Evolutionary conservation across 768 basidiomycete genomes (phyloP).

Genomic region (Rhizopogon vulgaris): DNA sequence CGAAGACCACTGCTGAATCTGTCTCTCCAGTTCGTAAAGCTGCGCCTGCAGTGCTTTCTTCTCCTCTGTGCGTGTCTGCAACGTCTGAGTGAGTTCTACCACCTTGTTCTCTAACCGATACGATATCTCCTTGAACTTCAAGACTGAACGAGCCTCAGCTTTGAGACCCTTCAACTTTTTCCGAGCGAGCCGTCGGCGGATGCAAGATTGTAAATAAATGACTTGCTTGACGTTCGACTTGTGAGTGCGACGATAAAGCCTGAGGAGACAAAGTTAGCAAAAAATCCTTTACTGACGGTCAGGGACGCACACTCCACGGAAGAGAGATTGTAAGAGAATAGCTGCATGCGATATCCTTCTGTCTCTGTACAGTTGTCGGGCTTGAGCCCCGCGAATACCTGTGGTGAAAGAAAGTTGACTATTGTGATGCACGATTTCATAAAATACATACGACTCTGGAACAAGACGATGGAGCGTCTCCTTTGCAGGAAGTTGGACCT

Average conservation of each 20-base stretch:
- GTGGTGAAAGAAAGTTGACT: constrained; percentile 7
- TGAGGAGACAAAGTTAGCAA: constrained; percentile 20
- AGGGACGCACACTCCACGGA: constrained; percentile 78
- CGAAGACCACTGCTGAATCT: constrained; percentile 77
- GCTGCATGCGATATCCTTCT: constrained; percentile 57
- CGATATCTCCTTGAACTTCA: constrained; percentile 98
- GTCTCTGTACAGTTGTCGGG: constrained; percentile 54
- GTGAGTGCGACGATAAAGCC: constrained; percentile 50
- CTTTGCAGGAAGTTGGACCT: constrained; percentile 62
- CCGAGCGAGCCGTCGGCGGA: constrained; percentile 83
- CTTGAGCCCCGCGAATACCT: constrained; percentile 74
- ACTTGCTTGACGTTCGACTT: constrained; percentile 62
- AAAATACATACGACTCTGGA: constrained; percentile 78
- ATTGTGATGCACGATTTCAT: neutral
- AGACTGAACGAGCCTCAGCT: constrained; percentile 92
- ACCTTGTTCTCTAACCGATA: constrained; percentile 99
- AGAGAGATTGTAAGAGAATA: constrained; percentile 68
- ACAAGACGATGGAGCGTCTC: constrained; percentile 52
- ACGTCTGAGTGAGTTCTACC: constrained; percentile 90
- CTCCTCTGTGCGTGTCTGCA: constrained; percentile 87
- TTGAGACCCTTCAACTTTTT: constrained; percentile 79
- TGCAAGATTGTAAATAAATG: constrained; percentile 84
- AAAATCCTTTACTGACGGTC: neutral
- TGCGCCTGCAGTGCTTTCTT: constrained; percentile 81
- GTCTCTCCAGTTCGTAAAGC: constrained; percentile 74